A percentile compares a stretch with the other conserved stretches of the same genome.
Conservation (phyloP, 164 flowering plant genomes). For the Macadamia integrifolia region DNA sequence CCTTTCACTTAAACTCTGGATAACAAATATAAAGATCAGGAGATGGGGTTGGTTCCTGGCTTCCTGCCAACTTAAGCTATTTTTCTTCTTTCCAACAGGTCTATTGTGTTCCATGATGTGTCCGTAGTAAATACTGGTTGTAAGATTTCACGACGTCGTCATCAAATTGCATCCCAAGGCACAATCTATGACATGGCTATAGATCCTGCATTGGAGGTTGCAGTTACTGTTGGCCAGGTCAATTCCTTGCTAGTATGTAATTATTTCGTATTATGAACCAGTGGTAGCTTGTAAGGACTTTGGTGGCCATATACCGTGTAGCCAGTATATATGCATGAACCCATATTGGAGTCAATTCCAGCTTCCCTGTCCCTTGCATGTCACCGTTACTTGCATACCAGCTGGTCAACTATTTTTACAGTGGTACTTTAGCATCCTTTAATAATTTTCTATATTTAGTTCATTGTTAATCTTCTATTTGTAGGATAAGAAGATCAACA, state of each 20-base stretch:
- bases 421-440: too few relatives aligned
- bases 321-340: too few relatives aligned
- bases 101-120: slow-evolving; percentile 53
- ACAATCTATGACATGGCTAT: slow-evolving; percentile 62
- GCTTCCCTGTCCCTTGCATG: too few relatives aligned
- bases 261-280: neutral
- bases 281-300: neutral
- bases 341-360: too few relatives aligned
- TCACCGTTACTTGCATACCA: too few relatives aligned
- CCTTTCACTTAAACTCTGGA: neutral
- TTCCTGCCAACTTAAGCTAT: neutral
- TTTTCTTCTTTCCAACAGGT: slow-evolving; percentile 29
- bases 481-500: slow-evolving; percentile 67
- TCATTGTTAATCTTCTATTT: slow-evolving; percentile 2
- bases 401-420: too few relatives aligned
- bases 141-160: slow-evolving; percentile 30
- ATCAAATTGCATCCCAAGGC: slow-evolving; percentile 51
- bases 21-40: neutral
- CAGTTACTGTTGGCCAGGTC: slow-evolving; percentile 71
- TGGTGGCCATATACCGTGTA: too few relatives aligned
- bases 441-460: neutral
- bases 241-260: slow-evolving; percentile 2
- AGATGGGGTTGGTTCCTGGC: neutral
- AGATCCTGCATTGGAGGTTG: slow-evolving; percentile 45
- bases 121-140: slow-evolving; percentile 24